phyloP scores from a whole-genome alignment of 352 stramenopile species.

The Phytopythium helicoides region DNA sequence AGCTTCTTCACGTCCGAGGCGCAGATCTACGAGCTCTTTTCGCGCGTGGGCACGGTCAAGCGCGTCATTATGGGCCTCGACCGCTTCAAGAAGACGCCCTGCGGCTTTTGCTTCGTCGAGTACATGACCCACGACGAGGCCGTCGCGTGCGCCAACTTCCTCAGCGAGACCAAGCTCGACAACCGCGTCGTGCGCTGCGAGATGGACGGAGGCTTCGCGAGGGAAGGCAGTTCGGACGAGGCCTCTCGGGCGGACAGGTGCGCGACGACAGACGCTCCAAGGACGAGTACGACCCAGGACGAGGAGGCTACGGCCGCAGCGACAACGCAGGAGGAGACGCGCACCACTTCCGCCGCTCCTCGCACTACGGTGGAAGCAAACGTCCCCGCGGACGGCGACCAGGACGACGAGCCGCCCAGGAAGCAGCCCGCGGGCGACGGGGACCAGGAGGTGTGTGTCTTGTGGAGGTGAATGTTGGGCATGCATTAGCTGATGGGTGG shows the following conservation, averaged over 20 bases:
- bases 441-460: constrained; percentile 7
- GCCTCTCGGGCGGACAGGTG: constrained; percentile 80
- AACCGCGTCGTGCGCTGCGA: constrained; percentile 86
- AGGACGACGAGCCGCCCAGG: constrained; percentile 35
- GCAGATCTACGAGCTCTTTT: constrained; percentile 96
- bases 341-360: constrained; percentile 70
- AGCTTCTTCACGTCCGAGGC: constrained; percentile 95
- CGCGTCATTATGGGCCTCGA: constrained; percentile 96
- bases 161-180: constrained; percentile 88
- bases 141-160: constrained; percentile 71
- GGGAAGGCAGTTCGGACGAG: constrained; percentile 83
- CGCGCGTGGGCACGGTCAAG: constrained; percentile 89
- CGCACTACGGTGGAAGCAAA: constrained; percentile 32
- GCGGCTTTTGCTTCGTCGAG: constrained; percentile 98
- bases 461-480: neutral
- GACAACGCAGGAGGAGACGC: constrained; percentile 48
- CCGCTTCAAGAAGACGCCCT: constrained; percentile 94
- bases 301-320: constrained; percentile 75
- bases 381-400: constrained; percentile 51
- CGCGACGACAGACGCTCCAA: constrained; percentile 82
- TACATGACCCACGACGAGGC: constrained; percentile 75
- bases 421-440: constrained; percentile 29
- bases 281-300: constrained; percentile 81
- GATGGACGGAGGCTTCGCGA: constrained; percentile 88
- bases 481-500: neutral